phyloP scores from a whole-genome alignment of 2,329 filamentous ascomycete genomes.

The Beauveria sp. region DNA sequence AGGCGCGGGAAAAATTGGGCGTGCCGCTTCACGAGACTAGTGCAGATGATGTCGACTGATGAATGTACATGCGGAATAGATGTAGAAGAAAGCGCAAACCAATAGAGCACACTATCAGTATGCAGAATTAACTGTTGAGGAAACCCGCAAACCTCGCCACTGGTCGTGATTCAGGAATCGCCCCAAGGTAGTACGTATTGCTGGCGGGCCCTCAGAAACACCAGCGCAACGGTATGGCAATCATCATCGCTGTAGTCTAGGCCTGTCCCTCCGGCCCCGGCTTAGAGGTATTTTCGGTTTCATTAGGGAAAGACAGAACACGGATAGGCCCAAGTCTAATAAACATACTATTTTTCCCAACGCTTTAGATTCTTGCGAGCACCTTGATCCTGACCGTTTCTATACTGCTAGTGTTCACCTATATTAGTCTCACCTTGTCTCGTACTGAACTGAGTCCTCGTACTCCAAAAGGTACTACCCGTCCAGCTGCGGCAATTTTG shows the following conservation, averaged over 20 bases:
- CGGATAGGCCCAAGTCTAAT: slow-evolving; percentile 17
- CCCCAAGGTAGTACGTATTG: too few species aligned
- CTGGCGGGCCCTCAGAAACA: too few species aligned
- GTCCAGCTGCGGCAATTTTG: slow-evolving; percentile 12
- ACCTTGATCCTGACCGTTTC: slow-evolving; percentile 15
- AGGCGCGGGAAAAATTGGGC: slow-evolving; percentile 30
- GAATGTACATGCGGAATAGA: neutral
- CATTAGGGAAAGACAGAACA: slow-evolving; percentile 17
- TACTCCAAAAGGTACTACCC: neutral
- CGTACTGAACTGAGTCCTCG: slow-evolving; percentile 10
- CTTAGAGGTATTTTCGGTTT: slow-evolving; percentile 10
- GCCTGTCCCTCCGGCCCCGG: too few species aligned
- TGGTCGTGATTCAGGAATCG: neutral
- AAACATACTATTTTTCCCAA: slow-evolving; percentile 17
- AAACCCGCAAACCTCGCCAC: too few species aligned
- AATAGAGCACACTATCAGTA: neutral
- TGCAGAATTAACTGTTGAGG: too few species aligned
- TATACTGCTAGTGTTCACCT: slow-evolving; percentile 17
- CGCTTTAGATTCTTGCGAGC: slow-evolving; percentile 15
- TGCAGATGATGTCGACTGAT: slow-evolving; percentile 38
- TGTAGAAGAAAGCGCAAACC: neutral
- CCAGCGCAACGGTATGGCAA: too few species aligned
- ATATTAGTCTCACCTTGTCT: slow-evolving; percentile 14
- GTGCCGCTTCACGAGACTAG: slow-evolving; percentile 23
- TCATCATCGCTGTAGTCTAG: too few species aligned